Conservation (phyloP, 1,139 yeast genomes). For the Lodderomyces oxycetoniae region DNA sequence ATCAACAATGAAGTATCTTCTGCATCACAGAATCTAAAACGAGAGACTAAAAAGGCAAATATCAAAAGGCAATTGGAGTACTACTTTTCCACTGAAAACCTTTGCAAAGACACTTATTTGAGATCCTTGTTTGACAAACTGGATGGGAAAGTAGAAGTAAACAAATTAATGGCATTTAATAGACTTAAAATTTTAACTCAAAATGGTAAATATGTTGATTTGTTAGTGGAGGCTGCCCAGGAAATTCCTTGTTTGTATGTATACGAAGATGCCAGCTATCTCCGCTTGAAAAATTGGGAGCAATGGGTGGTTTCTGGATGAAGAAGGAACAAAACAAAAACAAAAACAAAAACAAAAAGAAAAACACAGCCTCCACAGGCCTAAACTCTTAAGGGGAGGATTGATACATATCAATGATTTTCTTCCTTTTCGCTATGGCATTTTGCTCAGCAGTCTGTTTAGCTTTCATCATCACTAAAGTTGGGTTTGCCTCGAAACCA, state of each 20-base stretch:
- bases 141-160: constrained; percentile 19
- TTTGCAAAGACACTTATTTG: constrained; percentile 23
- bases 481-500: constrained; percentile 55
- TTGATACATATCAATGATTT: constrained; percentile 19
- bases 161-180: constrained; percentile 18
- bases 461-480: constrained; percentile 46
- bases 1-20: constrained; percentile 1
- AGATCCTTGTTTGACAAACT: constrained; percentile 17
- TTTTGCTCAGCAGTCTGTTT: constrained; percentile 31
- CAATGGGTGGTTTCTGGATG: constrained; percentile 14
- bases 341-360: neutral
- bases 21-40: neutral
- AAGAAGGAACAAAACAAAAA: neutral
- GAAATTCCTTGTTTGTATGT: constrained; percentile 16
- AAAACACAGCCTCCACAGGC: neutral
- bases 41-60: constrained; percentile 6
- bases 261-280: constrained; percentile 13
- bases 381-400: neutral
- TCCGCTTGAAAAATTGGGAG: constrained; percentile 18
- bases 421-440: constrained; percentile 17
- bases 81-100: constrained; percentile 25
- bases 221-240: constrained; percentile 16
- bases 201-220: constrained; percentile 16
- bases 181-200: constrained; percentile 18
- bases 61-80: constrained; percentile 20